These are phyloP conservation scores for Cunninghamia lanceolata DNA, from an alignment of 75 land plant species.

Conservation along the genomic window DNA sequence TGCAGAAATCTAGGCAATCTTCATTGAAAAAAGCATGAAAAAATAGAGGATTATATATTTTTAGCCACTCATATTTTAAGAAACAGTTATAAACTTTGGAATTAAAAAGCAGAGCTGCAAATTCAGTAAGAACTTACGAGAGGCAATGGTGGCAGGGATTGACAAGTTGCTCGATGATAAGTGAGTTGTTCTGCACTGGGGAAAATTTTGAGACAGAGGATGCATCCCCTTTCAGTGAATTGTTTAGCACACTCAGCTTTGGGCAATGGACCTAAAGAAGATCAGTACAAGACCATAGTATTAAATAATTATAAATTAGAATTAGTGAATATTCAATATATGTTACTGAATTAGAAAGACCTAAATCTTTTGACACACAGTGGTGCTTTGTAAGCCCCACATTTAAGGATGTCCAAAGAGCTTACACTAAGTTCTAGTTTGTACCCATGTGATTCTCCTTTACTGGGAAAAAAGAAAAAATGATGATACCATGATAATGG, in stretches of 20 bases:
- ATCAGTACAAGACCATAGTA: not conserved
- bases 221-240: constrained; percentile 53
- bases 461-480: not conserved
- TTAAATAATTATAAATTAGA: not conserved
- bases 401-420: not conserved
- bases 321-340: not conserved
- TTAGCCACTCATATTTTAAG: too few relatives aligned
- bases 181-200: constrained; percentile 29
- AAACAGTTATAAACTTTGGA: too few relatives aligned
- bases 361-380: not conserved
- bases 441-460: not conserved
- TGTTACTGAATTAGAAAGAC: too few relatives aligned
- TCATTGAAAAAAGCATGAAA: too few relatives aligned
- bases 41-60: too few relatives aligned
- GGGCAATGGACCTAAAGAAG: constrained; percentile 48
- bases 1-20: too few relatives aligned
- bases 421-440: not conserved
- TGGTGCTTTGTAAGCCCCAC: not conserved
- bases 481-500: not conserved
- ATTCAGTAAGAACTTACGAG: constrained; percentile 22
- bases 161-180: constrained; percentile 38
- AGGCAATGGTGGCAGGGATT: constrained; percentile 18
- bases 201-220: constrained; percentile 52
- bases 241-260: constrained; percentile 54
- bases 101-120: constrained; percentile 18